These are phyloP conservation scores for Mucor saturninus DNA, from an alignment of 371 early-diverging fungal genomes.

Conservation along the genomic window DNA sequence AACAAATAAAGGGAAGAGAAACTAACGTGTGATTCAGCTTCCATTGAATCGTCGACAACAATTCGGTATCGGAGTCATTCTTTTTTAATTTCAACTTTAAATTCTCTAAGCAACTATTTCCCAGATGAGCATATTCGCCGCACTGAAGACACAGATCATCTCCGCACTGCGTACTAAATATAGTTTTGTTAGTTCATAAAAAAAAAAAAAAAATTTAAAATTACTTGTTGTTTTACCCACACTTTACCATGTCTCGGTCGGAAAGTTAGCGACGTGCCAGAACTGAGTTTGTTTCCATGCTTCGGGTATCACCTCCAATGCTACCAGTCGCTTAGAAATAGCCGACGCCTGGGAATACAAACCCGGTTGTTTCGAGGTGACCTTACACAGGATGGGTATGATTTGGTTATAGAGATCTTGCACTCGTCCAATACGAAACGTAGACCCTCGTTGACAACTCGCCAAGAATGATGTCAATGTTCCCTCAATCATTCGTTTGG, in stretches of 20 bases:
- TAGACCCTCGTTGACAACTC: conserved; percentile 32
- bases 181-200: neutral
- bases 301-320: conserved; percentile 65
- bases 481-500: conserved; percentile 3
- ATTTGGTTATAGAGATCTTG: conserved; percentile 46
- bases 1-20: too few species aligned
- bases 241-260: conserved; percentile 60
- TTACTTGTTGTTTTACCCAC: too few species aligned
- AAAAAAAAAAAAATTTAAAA: too few species aligned
- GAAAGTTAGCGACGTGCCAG: conserved; percentile 64
- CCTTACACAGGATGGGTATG: conserved; percentile 30
- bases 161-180: conserved; percentile 34
- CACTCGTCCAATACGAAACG: conserved; percentile 39
- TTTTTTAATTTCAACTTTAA: conserved; percentile 33
- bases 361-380: conserved; percentile 17
- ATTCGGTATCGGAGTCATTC: conserved; percentile 22
- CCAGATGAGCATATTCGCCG: conserved; percentile 49
- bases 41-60: conserved; percentile 52
- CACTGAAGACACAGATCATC: conserved; percentile 58
- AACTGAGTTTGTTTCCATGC: conserved; percentile 77
- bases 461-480: conserved; percentile 18
- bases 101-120: conserved; percentile 49
- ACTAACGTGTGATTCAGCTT: conserved; percentile 54
- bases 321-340: conserved; percentile 49
- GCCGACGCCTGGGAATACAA: conserved; percentile 26